Evolutionary conservation across 495 filamentous ascomycete species (phyloP), one percentile per base, ranked within the genome.

Genomic region (Niebla homalea): DNA sequence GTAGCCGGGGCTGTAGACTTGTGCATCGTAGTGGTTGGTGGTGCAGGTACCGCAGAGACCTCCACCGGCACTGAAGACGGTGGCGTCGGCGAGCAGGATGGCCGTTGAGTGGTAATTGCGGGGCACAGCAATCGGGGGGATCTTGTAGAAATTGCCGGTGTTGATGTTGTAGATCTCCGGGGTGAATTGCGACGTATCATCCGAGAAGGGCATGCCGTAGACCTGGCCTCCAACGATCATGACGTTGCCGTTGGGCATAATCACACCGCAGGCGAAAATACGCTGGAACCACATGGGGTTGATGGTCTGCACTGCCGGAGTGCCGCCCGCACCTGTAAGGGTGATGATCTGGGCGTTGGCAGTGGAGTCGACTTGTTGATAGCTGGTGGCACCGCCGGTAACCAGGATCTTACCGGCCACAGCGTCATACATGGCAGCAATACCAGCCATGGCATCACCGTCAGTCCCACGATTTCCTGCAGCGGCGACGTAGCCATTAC

Each of bases 371-470:
- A 48, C 57, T 14, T 60, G 43, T 48, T 64, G 50, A 50, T 76
- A 76, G 41, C 58, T 55, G 6, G 63, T 59, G 5, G 68, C 60
- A 5, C 73, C 73, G 51, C 73, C 73, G n/a, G 63, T 56, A 1
- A 67, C 64, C 10, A 75, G 59, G 23, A 76, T 76, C 50, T 69
- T 68, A 16, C 72, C 73, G 26, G 42, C 60, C 1, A 64, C 57
- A 56, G 75, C 75, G 49, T 80, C 77, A 50, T 68, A 78, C 73
- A 78, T 77, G 46, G 74, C 64, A 5, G 68, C 68, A 45, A 64
- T 70, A n/a, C 73, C 73, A 39, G 62, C 62, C 71, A 74, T 79
- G 18, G 76, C 62, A 46, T 82, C 76, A 0, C 48, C 35, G 48
- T 79, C 74, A 0, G 58, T 49, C 3, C 55, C 39, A 18, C 70